Evolutionary conservation across 2,329 filamentous ascomycete species (phyloP).

Genomic region (Sporothrix luriei): DNA sequence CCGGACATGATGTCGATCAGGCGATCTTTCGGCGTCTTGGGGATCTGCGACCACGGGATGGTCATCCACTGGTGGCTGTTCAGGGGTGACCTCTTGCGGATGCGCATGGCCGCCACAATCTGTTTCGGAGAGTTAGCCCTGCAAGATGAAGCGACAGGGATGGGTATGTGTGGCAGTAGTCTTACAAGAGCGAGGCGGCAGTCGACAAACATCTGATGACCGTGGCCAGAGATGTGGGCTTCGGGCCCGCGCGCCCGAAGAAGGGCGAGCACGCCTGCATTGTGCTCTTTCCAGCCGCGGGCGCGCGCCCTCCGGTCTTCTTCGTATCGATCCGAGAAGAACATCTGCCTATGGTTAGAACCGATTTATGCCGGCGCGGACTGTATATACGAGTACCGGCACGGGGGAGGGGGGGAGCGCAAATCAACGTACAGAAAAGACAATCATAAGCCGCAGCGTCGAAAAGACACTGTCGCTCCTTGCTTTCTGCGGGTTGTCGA

Average conservation of each 20-base stretch:
- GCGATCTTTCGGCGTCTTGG: slow-evolving; percentile 36
- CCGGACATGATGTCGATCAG: slow-evolving; percentile 36
- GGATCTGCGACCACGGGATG: slow-evolving; percentile 34
- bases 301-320: slow-evolving; percentile 34
- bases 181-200: slow-evolving; percentile 34
- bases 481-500: slow-evolving; percentile 31
- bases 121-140: slow-evolving; percentile 3
- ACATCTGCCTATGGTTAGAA: slow-evolving; percentile 31
- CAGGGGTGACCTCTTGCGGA: slow-evolving; percentile 33
- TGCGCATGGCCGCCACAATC: slow-evolving; percentile 34
- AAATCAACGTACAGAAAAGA: slow-evolving; percentile 35
- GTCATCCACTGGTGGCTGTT: slow-evolving; percentile 36
- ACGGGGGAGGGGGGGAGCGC: neutral
- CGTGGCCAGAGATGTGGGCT: slow-evolving; percentile 34
- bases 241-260: slow-evolving; percentile 34
- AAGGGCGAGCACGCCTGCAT: slow-evolving; percentile 34
- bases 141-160: too few relatives aligned
- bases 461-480: slow-evolving; percentile 36
- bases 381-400: neutral
- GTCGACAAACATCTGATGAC: slow-evolving; percentile 37
- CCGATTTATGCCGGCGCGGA: neutral
- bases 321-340: slow-evolving; percentile 35
- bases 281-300: slow-evolving; percentile 36
- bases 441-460: slow-evolving; percentile 37
- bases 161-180: neutral